Evolutionary conservation across 2,329 filamentous ascomycete genomes (phyloP).

Genomic region (Pseudocercospora fijiensis): DNA sequence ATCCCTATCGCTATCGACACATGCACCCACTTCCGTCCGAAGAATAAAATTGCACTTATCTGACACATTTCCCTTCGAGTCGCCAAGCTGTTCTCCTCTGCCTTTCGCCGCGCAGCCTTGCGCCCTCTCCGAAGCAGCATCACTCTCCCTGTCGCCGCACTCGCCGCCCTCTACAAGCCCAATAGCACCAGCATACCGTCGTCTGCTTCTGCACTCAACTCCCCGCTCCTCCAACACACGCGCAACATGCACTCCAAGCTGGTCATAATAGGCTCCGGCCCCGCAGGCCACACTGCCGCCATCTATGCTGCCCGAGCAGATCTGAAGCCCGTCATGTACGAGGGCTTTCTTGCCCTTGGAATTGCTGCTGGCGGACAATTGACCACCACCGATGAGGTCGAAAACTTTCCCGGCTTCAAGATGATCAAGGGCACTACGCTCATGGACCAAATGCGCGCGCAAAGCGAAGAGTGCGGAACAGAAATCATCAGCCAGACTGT

Average conservation of each 20-base stretch:
- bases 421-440: slow-evolving; percentile 82
- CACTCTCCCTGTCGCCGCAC: slow-evolving; percentile 70
- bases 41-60: too few species aligned
- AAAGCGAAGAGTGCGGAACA: slow-evolving; percentile 90
- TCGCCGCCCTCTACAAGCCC: slow-evolving; percentile 61
- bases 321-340: slow-evolving; percentile 90
- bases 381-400: slow-evolving; percentile 96
- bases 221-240: slow-evolving; percentile 32
- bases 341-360: slow-evolving; percentile 96
- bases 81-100: slow-evolving; percentile 86
- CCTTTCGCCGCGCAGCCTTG: slow-evolving; percentile 64
- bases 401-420: slow-evolving; percentile 97
- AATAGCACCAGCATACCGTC: slow-evolving; percentile 36
- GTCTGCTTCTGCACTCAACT: slow-evolving; percentile 32
- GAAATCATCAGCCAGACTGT: slow-evolving; percentile 92
- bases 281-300: slow-evolving; percentile 94
- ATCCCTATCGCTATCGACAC: too few species aligned
- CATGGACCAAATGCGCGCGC: slow-evolving; percentile 93
- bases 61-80: background rate
- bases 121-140: slow-evolving; percentile 69
- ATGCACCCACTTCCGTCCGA: too few species aligned
- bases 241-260: slow-evolving; percentile 88
- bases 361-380: slow-evolving; percentile 95
- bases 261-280: slow-evolving; percentile 78
- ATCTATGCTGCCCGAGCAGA: slow-evolving; percentile 95